Conservation (phyloP, 805 yeast species). For the Teunomyces gatunensis region DNA sequence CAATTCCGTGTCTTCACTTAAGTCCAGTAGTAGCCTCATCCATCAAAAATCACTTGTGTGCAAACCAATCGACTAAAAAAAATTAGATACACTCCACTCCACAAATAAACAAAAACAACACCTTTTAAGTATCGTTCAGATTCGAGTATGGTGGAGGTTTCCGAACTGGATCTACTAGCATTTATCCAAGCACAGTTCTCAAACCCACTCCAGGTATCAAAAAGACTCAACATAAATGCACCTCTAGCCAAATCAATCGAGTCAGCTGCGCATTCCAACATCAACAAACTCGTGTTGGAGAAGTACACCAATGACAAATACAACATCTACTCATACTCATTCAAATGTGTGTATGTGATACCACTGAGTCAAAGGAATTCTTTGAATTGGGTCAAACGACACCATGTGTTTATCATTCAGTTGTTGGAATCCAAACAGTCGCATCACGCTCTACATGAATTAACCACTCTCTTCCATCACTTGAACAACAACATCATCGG, state of each 20-base stretch:
- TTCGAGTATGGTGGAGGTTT: conserved; percentile 1
- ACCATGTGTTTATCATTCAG: conserved; percentile 26
- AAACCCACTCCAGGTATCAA: conserved; percentile 10
- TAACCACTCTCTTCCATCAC: conserved; percentile 6
- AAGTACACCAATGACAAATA: conserved; percentile 4
- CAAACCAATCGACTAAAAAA: neutral
- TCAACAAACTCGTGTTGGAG: conserved; percentile 3
- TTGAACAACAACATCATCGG: conserved; percentile 11
- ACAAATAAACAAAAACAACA: conserved; percentile 1
- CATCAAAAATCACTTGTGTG: neutral
- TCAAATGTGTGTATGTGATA: conserved; percentile 17
- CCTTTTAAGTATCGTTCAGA: neutral
- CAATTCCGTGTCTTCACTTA: too few relatives aligned
- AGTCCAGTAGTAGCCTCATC: neutral
- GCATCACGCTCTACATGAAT: conserved; percentile 11
- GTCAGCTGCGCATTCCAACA: conserved; percentile 6
- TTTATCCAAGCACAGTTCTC: conserved; percentile 4
- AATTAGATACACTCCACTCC: conserved; percentile 1
- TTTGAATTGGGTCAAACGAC: conserved; percentile 18
- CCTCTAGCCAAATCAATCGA: conserved; percentile 9
- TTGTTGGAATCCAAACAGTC: conserved; percentile 17
- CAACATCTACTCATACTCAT: conserved; percentile 10
- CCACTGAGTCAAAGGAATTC: conserved; percentile 6
- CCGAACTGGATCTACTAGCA: conserved; percentile 6
- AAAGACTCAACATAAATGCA: conserved; percentile 8